These are phyloP conservation scores for Chalaropsis thielavioides DNA, from an alignment of 2,329 filamentous ascomycete genomes.

Conservation along the genomic window DNA sequence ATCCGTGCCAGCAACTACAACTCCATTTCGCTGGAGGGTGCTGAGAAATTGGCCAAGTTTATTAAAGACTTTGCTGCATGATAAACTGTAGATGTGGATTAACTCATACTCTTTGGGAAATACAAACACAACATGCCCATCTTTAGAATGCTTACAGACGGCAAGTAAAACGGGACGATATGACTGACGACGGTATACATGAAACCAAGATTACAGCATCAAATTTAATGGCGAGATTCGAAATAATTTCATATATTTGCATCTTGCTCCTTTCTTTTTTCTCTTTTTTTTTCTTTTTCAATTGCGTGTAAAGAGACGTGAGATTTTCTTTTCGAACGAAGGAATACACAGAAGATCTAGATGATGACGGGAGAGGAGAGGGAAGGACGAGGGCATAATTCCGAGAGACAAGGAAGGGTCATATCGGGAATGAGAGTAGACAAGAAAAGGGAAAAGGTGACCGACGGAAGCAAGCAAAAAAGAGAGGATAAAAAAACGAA, in stretches of 20 bases:
- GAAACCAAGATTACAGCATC: neutral
- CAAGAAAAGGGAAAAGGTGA: neutral
- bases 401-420: neutral
- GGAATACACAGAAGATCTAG: conserved; percentile 8
- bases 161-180: neutral
- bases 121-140: no score
- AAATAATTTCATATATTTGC: neutral
- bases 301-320: neutral
- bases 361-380: neutral
- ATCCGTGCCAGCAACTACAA: conserved; percentile 87
- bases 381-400: neutral
- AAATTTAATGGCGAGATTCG: neutral
- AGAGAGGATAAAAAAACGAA: neutral
- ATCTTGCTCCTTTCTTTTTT: neutral
- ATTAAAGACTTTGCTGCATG: conserved; percentile 37
- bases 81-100: no score
- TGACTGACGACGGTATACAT: neutral
- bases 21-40: conserved; percentile 54
- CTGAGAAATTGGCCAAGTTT: conserved; percentile 52
- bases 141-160: no score
- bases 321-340: neutral
- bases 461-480: neutral
- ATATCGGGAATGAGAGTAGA: conserved; percentile 1
- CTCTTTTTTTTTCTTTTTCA: neutral
- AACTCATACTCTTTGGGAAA: no score